Percentiles rank a stretch among this genome's conserved stretches.
Evolutionary conservation across 1,284 basidiomycete genomes (phyloP).

Genomic region (Irpex rosettiformis): DNA sequence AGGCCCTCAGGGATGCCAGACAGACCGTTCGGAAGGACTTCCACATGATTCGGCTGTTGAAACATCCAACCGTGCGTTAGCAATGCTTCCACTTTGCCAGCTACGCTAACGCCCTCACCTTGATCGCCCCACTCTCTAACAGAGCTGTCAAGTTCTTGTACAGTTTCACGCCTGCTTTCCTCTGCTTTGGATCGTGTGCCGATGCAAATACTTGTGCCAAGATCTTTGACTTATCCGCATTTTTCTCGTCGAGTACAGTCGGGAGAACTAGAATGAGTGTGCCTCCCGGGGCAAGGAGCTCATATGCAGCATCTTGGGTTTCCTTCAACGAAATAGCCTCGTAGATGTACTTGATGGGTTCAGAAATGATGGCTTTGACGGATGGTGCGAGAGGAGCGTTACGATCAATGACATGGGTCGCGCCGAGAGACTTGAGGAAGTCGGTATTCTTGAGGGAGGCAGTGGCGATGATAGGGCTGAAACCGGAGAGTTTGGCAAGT

Average conservation of each 20-base stretch:
- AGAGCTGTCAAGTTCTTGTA: background rate
- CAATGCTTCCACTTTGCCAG: too few relatives aligned
- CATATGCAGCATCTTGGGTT: conserved; percentile 14
- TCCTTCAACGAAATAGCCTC: conserved; percentile 29
- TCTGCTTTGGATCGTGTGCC: conserved; percentile 3
- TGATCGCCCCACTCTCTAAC: background rate
- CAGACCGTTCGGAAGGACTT: conserved; percentile 27
- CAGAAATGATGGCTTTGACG: conserved; percentile 21
- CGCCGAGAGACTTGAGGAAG: conserved; percentile 47
- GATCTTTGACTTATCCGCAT: conserved; percentile 6
- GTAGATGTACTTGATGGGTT: conserved; percentile 33
- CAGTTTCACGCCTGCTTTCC: background rate
- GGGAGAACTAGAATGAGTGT: conserved; percentile 14
- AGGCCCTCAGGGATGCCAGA: conserved; percentile 26
- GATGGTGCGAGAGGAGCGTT: conserved; percentile 19
- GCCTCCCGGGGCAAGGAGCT: conserved; percentile 16
- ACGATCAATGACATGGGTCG: conserved; percentile 49
- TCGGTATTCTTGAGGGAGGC: conserved; percentile 42
- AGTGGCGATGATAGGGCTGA: conserved; percentile 51
- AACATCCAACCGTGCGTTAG: background rate
- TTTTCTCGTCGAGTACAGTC: conserved; percentile 5
- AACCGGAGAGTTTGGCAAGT: conserved; percentile 48
- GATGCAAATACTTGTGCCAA: conserved; percentile 7
- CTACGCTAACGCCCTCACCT: too few relatives aligned
- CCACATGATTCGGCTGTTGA: conserved; percentile 16